These are phyloP conservation scores for Plantago coronopus DNA, from an alignment of 305 asterid species.

Conservation along the genomic window DNA sequence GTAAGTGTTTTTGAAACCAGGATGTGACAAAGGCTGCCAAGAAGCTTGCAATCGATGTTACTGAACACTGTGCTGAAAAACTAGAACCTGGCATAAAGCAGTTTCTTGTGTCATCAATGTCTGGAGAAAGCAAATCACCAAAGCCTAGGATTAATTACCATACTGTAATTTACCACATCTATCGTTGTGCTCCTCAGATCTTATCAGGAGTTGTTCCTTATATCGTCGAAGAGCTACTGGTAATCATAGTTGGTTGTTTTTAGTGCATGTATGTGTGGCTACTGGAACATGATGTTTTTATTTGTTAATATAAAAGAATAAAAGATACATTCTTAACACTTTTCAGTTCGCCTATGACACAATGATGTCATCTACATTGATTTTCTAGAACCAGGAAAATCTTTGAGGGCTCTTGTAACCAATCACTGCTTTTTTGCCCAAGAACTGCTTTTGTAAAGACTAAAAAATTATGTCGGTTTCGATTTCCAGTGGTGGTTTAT, in stretches of 20 bases:
- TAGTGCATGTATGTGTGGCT: constrained; percentile 14
- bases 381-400: constrained; percentile 1
- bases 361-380: constrained; percentile 12
- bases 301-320: constrained; percentile 1
- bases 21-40: constrained; percentile 66
- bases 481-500: constrained; percentile 13
- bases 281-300: neutral
- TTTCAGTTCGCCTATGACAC: constrained; percentile 20
- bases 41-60: constrained; percentile 82
- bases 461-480: constrained; percentile 9
- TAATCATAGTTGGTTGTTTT: constrained; percentile 36
- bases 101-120: constrained; percentile 79
- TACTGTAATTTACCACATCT: constrained; percentile 75
- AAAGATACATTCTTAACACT: constrained; percentile 2
- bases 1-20: constrained; percentile 40
- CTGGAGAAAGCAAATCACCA: constrained; percentile 62
- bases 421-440: constrained; percentile 6
- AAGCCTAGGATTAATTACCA: constrained; percentile 63
- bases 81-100: constrained; percentile 85
- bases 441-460: constrained; percentile 12
- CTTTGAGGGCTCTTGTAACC: constrained; percentile 18
- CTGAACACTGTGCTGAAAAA: constrained; percentile 72
- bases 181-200: constrained; percentile 77
- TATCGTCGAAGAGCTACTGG: constrained; percentile 95
- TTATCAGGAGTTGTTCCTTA: constrained; percentile 88